phyloP scores from a whole-genome alignment of 768 basidiomycete species.

The Galerina marginata region DNA sequence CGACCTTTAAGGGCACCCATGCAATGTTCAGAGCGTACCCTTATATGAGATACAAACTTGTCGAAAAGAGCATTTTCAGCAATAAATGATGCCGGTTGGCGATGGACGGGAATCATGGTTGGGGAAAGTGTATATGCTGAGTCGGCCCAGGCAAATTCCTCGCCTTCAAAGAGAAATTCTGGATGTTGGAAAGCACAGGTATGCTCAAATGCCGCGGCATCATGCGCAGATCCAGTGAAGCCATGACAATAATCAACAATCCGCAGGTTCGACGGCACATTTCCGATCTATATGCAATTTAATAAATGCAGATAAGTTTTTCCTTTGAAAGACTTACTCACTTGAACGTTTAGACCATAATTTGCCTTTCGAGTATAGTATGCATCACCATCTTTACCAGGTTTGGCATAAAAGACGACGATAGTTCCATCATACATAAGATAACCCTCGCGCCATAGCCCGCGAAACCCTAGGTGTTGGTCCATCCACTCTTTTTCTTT shows the following conservation, averaged over 20 bases:
- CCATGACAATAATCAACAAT: constrained; percentile 40
- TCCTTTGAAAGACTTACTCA: constrained; percentile 1
- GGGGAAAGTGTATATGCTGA: constrained; percentile 21
- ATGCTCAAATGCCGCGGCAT: constrained; percentile 37
- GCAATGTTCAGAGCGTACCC: constrained; percentile 41
- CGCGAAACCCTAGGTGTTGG: constrained; percentile 32
- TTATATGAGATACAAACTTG: constrained; percentile 28
- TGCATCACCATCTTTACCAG: constrained; percentile 35
- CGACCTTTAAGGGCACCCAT: constrained; percentile 42
- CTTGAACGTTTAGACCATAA: constrained; percentile 43
- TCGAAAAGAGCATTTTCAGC: constrained; percentile 35
- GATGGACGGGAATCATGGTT: constrained; percentile 29
- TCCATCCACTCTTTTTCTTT: constrained; percentile 41
- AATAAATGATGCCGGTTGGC: constrained; percentile 31
- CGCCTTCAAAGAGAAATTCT: constrained; percentile 28
- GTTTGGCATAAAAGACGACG: constrained; percentile 32
- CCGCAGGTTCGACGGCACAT: constrained; percentile 32
- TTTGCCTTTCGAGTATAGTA: constrained; percentile 40
- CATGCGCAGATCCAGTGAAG: constrained; percentile 38
- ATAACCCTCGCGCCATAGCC: constrained; percentile 40
- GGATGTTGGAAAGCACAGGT: constrained; percentile 31
- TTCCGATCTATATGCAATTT: constrained; percentile 34
- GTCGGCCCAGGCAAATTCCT: constrained; percentile 33
- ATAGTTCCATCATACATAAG: constrained; percentile 42
- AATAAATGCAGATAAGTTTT: too few species aligned